Evolutionary conservation across 2,329 filamentous ascomycete species (phyloP), one percentile per base, ranked within the genome.

Genomic region (Claviceps humidiphila): DNA sequence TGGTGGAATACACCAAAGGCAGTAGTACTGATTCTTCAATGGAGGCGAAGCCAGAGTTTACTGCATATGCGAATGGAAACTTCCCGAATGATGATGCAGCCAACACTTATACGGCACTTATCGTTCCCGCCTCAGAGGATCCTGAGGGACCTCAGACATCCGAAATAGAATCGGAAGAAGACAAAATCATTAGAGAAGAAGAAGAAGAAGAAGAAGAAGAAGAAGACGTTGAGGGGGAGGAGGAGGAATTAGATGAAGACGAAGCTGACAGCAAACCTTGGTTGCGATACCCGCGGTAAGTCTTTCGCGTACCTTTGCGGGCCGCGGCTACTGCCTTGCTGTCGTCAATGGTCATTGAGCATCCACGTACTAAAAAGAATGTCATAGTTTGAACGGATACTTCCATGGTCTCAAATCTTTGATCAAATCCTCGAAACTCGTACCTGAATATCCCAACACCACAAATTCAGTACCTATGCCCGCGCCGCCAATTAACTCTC

Each of bases 361-460:
- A 17, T 26, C 24, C 13, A n/a, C 14, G n/a, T 34, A 26, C 44
- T 46, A 20, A 49, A 22, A 22, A 22, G 22, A 4, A 22, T 22
- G 3, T 22, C 8, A 13, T 34, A 94, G 91, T 59, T 81, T 95
- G 51, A 81, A 84, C 58, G 78, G 85, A 45, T 95, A 91, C 64
- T 89, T 87, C 66, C 82, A 85, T 42, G 89, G 89, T 5, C 74
- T 95, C 52, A 80, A 83, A 58, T 80, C 80, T 0, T 66, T 95
- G 53, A 81, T 89, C 2, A 71, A 77, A 26, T 73, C 78, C 47
- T 68, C 73, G 8, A 71, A 82, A 7, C 85, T 90, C 57, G 70
- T 76, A 14, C 78, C 87, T 0, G 89, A 95, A 64, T 95, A 89
- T 59, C 89, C 89, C 14, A 71, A 69, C 42, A 58, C 55, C 22